Evolutionary conservation across 768 basidiomycete genomes (phyloP).

Genomic region (Favolaschia claudopus): DNA sequence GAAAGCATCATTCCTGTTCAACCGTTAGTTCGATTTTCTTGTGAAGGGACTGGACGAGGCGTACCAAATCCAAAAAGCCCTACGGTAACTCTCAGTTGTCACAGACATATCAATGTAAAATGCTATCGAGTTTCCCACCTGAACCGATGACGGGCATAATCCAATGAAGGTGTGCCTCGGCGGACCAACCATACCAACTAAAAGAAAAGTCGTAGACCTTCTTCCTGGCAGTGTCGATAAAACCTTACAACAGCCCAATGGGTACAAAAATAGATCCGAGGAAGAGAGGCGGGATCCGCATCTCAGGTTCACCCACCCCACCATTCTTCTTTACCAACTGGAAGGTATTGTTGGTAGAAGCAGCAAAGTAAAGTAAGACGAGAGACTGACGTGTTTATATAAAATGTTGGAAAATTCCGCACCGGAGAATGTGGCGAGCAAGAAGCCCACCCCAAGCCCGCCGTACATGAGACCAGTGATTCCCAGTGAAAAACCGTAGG

Average conservation of each 20-base stretch:
- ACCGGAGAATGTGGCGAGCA: constrained; percentile 55
- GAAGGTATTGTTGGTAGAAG: not conserved
- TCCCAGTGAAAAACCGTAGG: constrained; percentile 61
- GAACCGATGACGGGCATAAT: constrained; percentile 79
- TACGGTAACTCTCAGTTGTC: too few species aligned
- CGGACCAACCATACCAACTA: constrained; percentile 87
- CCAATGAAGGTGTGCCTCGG: constrained; percentile 70
- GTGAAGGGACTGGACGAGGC: not conserved
- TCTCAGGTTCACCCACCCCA: constrained; percentile 76
- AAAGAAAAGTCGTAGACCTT: constrained; percentile 15
- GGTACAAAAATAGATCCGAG: constrained; percentile 76
- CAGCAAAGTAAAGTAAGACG: not conserved
- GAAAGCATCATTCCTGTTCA: constrained; percentile 59
- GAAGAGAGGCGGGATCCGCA: constrained; percentile 77
- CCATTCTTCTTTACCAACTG: constrained; percentile 61
- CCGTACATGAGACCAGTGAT: constrained; percentile 61
- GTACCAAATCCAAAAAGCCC: constrained; percentile 64
- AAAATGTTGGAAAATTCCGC: constrained; percentile 56
- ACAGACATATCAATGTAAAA: too few species aligned
- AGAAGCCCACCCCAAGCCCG: constrained; percentile 64
- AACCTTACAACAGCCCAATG: constrained; percentile 70
- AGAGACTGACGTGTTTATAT: constrained; percentile 52
- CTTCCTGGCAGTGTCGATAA: not conserved
- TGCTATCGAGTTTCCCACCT: too few species aligned
- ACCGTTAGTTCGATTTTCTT: not conserved